Evolutionary conservation across 2,329 filamentous ascomycete species (phyloP).

Genomic region (Pyricularia pennisetigena): DNA sequence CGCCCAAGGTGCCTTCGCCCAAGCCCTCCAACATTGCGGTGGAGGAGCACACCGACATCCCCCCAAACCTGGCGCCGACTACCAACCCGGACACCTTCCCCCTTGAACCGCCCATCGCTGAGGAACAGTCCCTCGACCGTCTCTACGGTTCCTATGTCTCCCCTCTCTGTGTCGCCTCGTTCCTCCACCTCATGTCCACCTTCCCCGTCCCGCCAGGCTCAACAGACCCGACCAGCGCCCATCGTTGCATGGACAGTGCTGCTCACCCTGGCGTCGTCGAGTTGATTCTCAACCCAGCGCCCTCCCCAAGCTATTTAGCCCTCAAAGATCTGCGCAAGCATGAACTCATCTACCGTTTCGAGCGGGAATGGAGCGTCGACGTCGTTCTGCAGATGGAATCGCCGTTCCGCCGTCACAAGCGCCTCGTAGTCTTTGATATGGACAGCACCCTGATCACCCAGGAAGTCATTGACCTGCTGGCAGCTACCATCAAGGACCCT

Average conservation of each 20-base stretch:
- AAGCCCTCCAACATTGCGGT: background rate
- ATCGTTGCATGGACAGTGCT: conserved; percentile 53
- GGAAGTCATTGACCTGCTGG: conserved; percentile 94
- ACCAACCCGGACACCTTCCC: conserved; percentile 48
- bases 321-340: conserved; percentile 66
- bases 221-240: conserved; percentile 47
- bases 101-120: conserved; percentile 45
- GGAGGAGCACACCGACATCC: conserved; percentile 27
- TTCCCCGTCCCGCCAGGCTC: conserved; percentile 45
- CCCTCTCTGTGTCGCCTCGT: conserved; percentile 54
- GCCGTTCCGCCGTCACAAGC: conserved; percentile 68
- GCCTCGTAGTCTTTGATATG: conserved; percentile 96
- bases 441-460: conserved; percentile 95
- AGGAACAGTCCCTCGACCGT: conserved; percentile 51
- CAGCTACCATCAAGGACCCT: conserved; percentile 60
- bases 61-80: conserved; percentile 49
- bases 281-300: conserved; percentile 51
- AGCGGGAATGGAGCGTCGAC: conserved; percentile 83
- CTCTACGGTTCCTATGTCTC: conserved; percentile 58
- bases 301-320: conserved; percentile 52
- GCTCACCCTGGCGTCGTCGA: conserved; percentile 56
- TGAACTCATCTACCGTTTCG: conserved; percentile 73
- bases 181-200: conserved; percentile 55
- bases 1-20: conserved; percentile 22
- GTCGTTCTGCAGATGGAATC: conserved; percentile 66